phyloP scores from a whole-genome alignment of 192 early-diverging fungal species.

The Blastocladiella britannica region DNA sequence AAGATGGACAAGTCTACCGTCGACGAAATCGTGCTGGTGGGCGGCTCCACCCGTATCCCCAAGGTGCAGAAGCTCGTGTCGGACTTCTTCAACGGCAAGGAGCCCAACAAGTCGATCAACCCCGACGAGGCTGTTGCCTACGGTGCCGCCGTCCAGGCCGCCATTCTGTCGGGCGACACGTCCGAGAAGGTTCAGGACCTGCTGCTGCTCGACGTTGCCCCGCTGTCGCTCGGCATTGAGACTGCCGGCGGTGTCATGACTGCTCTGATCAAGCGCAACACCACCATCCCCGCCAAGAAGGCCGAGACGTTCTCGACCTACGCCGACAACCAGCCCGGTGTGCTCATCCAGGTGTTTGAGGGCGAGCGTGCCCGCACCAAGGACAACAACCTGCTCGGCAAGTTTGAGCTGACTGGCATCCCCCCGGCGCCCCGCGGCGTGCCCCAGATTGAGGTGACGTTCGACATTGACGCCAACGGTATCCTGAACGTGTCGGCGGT shows the following conservation, averaged over 20 bases:
- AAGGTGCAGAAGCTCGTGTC: slow-evolving; percentile 95
- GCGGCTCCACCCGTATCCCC: slow-evolving; percentile 98
- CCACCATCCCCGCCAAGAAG: slow-evolving; percentile 93
- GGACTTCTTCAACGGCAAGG: slow-evolving; percentile 98
- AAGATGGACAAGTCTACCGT: slow-evolving; percentile 84
- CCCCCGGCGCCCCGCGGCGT: slow-evolving; percentile 91
- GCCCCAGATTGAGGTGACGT: slow-evolving; percentile 89
- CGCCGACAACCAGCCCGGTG: slow-evolving; percentile 95
- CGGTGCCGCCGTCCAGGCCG: slow-evolving; percentile 95
- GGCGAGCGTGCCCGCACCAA: slow-evolving; percentile 91
- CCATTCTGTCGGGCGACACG: slow-evolving; percentile 86
- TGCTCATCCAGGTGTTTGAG: slow-evolving; percentile 93
- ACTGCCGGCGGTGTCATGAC: slow-evolving; percentile 98
- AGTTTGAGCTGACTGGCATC: slow-evolving; percentile 94
- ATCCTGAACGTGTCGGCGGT: slow-evolving; percentile 72
- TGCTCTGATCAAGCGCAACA: slow-evolving; percentile 91
- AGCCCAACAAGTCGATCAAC: slow-evolving; percentile 98
- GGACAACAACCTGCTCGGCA: slow-evolving; percentile 97
- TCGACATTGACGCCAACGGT: slow-evolving; percentile 94
- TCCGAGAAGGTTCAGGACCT: slow-evolving; percentile 92
- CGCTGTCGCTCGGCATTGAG: slow-evolving; percentile 94
- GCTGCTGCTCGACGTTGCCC: slow-evolving; percentile 84
- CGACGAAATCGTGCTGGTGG: slow-evolving; percentile 90
- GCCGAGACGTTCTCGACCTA: slow-evolving; percentile 96
- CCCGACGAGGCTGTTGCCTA: slow-evolving; percentile 98